phyloP scores from a whole-genome alignment of 305 asterid genomes.

The Striga hermonthica region DNA sequence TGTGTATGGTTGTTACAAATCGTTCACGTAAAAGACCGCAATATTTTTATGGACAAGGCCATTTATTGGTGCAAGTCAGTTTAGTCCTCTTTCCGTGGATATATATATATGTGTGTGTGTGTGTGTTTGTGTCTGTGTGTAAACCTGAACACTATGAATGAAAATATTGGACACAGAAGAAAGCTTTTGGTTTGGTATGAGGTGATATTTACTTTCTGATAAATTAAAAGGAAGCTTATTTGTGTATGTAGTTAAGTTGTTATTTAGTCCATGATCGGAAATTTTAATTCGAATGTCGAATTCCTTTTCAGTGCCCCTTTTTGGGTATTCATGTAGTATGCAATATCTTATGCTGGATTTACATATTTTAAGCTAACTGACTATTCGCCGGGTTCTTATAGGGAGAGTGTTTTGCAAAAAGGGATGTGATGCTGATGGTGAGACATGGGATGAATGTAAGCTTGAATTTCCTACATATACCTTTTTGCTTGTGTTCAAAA shows the following conservation, averaged over 20 bases:
- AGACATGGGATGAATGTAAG: conserved; percentile 81
- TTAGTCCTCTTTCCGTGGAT: background rate
- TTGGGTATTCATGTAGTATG: no score
- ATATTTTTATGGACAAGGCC: background rate
- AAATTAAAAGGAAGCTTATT: background rate
- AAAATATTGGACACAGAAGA: background rate
- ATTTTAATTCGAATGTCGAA: no score
- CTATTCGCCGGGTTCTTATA: conserved; percentile 31
- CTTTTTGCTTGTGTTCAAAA: no score
- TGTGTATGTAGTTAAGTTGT: background rate
- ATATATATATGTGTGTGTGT: no score
- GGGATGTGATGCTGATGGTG: conserved; percentile 79
- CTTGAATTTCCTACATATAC: background rate
- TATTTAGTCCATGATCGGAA: background rate
- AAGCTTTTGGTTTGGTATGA: background rate
- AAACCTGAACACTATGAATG: background rate
- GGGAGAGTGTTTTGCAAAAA: conserved; percentile 90
- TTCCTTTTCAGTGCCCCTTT: no score
- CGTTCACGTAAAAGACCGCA: background rate
- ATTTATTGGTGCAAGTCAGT: background rate
- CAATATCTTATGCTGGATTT: no score
- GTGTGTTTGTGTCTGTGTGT: no score
- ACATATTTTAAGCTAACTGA: no score
- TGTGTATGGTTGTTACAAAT: no score
- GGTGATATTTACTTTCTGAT: no score